phyloP scores from a whole-genome alignment of 352 stramenopile species.

The Vaucheria bursata region DNA sequence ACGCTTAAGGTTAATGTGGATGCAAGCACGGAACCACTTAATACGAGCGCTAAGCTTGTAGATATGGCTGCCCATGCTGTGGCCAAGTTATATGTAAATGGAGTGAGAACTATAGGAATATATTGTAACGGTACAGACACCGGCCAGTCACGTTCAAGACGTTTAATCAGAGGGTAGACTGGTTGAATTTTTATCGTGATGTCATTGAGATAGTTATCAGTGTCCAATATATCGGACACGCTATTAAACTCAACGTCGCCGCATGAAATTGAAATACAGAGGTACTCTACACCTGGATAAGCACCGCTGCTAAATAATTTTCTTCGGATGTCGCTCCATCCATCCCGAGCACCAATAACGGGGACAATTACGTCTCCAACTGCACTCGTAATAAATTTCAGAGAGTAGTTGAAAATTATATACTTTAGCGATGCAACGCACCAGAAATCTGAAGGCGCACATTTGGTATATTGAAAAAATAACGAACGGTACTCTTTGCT shows the following conservation, averaged over 20 bases:
- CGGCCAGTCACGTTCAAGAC: conserved; percentile 38
- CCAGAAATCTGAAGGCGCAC: too few species aligned
- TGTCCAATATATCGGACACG: conserved; percentile 7
- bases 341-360: conserved; percentile 38
- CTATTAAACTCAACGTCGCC: background rate
- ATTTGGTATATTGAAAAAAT: too few species aligned
- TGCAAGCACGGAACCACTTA: conserved; percentile 16
- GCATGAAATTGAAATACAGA: background rate
- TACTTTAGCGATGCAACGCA: too few species aligned
- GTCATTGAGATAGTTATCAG: conserved; percentile 14
- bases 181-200: conserved; percentile 28
- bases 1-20: conserved; percentile 31
- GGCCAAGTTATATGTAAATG: conserved; percentile 40
- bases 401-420: background rate
- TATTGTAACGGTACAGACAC: conserved; percentile 18
- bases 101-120: conserved; percentile 32
- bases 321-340: conserved; percentile 36
- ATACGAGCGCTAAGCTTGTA: conserved; percentile 21
- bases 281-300: conserved; percentile 7
- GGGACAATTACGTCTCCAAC: conserved; percentile 32
- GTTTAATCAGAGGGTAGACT: conserved; percentile 30
- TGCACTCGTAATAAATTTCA: background rate
- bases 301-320: background rate
- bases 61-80: conserved; percentile 38
- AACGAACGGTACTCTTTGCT: too few species aligned